phyloP scores from a whole-genome alignment of 106 monocot species.

The Dendrobium chrysotoxum region DNA sequence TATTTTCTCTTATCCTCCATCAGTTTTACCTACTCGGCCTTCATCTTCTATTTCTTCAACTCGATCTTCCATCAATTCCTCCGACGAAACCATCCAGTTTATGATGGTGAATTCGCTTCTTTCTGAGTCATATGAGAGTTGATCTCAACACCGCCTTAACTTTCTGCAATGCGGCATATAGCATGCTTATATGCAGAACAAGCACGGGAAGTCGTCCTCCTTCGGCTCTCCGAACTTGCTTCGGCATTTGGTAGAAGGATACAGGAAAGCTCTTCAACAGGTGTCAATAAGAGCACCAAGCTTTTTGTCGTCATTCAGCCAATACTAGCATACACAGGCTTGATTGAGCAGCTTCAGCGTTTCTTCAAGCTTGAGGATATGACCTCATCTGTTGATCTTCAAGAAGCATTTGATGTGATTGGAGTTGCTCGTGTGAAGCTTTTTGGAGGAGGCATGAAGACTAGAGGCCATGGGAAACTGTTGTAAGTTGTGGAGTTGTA shows the following conservation, averaged over 20 bases:
- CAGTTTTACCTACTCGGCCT: slow-evolving; percentile 19
- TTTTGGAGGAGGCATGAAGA: no score
- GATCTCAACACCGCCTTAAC: slow-evolving; percentile 52
- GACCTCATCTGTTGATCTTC: slow-evolving; percentile 54
- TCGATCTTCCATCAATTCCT: slow-evolving; percentile 19
- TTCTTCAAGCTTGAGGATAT: slow-evolving; percentile 96
- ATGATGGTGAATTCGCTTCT: slow-evolving; percentile 97
- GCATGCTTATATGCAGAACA: slow-evolving; percentile 83
- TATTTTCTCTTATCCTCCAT: slow-evolving; percentile 26
- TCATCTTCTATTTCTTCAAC: slow-evolving; percentile 13
- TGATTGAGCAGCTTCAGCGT: slow-evolving; percentile 87
- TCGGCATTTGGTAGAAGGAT: background rate
- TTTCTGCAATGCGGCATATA: slow-evolving; percentile 83
- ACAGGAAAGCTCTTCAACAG: slow-evolving; percentile 24
- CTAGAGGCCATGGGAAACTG: no score
- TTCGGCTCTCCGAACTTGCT: slow-evolving; percentile 20
- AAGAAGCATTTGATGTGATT: slow-evolving; percentile 86
- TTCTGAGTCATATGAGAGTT: slow-evolving; percentile 77
- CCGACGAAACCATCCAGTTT: slow-evolving; percentile 90
- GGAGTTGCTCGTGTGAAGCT: no score
- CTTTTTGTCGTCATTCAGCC: slow-evolving; percentile 58
- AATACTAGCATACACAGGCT: slow-evolving; percentile 84
- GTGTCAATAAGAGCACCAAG: slow-evolving; percentile 25
- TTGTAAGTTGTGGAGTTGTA: no score
- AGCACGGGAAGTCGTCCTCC: slow-evolving; percentile 46